phyloP scores from a whole-genome alignment of 2,329 filamentous ascomycete genomes.

The Exophiala alcalophila region DNA sequence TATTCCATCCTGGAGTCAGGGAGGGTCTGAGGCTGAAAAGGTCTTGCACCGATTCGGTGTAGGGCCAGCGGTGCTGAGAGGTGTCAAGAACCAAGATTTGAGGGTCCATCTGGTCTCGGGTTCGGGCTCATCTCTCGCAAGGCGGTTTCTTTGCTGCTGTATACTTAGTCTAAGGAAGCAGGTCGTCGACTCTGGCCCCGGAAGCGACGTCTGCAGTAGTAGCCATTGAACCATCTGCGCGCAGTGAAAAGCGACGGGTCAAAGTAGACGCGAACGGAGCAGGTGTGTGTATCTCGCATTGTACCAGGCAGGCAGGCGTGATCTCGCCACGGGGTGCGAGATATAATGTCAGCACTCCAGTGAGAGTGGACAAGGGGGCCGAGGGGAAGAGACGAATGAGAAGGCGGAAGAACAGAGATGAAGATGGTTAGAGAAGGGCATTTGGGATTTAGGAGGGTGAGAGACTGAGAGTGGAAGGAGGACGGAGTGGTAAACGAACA shows the following conservation, averaged over 20 bases:
- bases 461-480: too few relatives aligned
- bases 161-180: too few relatives aligned
- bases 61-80: slow-evolving; percentile 26
- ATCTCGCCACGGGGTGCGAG: slow-evolving; percentile 4
- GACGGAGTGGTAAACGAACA: background rate
- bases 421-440: too few relatives aligned
- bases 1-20: slow-evolving; percentile 8
- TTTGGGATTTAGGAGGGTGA: too few relatives aligned
- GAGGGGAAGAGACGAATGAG: slow-evolving; percentile 6
- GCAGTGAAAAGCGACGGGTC: too few relatives aligned
- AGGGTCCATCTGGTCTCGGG: slow-evolving; percentile 6
- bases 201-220: too few relatives aligned
- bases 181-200: too few relatives aligned
- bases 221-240: too few relatives aligned
- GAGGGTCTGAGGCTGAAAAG: slow-evolving; percentile 27
- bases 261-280: too few relatives aligned
- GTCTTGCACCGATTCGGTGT: slow-evolving; percentile 19
- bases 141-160: slow-evolving; percentile 6
- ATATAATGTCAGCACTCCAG: slow-evolving; percentile 8
- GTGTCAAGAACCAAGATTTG: slow-evolving; percentile 11
- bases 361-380: slow-evolving; percentile 3
- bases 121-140: slow-evolving; percentile 14
- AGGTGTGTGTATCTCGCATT: too few relatives aligned
- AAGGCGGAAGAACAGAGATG: background rate
- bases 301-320: background rate